phyloP scores from a whole-genome alignment of 768 basidiomycete species.

The Trametes cinnabarina region DNA sequence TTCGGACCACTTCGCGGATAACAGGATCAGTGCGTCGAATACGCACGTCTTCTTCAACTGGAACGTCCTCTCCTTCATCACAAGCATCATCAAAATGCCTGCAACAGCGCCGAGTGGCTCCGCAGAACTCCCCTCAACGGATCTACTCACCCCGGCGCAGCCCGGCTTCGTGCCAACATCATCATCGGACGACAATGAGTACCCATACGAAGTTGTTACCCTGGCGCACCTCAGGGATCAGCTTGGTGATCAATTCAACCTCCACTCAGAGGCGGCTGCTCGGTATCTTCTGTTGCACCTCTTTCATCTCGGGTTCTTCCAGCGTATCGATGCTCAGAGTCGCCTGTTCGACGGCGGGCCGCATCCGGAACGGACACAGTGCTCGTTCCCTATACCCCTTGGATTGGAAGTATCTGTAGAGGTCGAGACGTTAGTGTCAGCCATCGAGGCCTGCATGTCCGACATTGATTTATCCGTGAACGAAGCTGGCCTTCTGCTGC shows the following conservation, averaged over 20 bases:
- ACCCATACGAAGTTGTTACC: conserved; percentile 57
- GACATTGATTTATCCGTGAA: conserved; percentile 73
- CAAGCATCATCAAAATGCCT: conserved; percentile 51
- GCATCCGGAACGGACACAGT: conserved; percentile 38
- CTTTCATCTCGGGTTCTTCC: conserved; percentile 60
- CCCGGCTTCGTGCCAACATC: conserved; percentile 23
- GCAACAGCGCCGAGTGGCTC: conserved; percentile 14
- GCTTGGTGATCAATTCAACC: conserved; percentile 56
- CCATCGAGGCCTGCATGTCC: conserved; percentile 67
- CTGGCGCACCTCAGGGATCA: conserved; percentile 59
- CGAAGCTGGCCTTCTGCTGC: conserved; percentile 68
- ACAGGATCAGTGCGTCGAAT: conserved; percentile 37
- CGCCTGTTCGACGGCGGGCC: conserved; percentile 37
- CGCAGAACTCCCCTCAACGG: conserved; percentile 32
- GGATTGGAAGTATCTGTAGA: conserved; percentile 69
- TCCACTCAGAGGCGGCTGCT: conserved; percentile 53
- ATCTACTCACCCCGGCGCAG: conserved; percentile 46
- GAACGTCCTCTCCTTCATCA: conserved; percentile 60
- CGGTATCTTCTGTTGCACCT: conserved; percentile 57
- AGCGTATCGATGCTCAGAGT: conserved; percentile 39
- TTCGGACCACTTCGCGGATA: conserved; percentile 55
- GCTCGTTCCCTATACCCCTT: conserved; percentile 66
- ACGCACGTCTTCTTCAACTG: conserved; percentile 65
- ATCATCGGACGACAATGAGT: conserved; percentile 29
- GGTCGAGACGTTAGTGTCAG: conserved; percentile 69